phyloP scores from a whole-genome alignment of 306 rosid genomes.

The Ziziphus jujuba region DNA sequence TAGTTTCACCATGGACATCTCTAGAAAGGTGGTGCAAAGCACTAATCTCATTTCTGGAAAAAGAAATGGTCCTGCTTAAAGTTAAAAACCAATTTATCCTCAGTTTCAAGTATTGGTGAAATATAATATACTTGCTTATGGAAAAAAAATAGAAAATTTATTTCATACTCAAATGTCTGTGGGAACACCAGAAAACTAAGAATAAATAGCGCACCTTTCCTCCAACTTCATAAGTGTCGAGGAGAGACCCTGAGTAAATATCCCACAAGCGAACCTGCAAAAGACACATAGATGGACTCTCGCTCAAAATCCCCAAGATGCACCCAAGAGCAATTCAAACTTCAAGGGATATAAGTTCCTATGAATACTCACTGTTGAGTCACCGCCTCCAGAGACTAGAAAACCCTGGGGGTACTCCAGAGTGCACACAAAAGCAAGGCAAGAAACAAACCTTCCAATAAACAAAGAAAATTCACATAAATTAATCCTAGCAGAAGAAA shows the following conservation, averaged over 20 bases:
- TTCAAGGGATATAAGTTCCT: constrained; percentile 14
- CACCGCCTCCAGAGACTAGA: constrained; percentile 91
- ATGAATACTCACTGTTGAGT: constrained; percentile 69
- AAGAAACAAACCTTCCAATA: constrained; percentile 74
- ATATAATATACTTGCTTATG: not conserved
- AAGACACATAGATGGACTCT: constrained; percentile 17
- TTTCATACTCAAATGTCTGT: not conserved
- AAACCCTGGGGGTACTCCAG: constrained; percentile 56
- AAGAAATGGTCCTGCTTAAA: not conserved
- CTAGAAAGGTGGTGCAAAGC: not conserved
- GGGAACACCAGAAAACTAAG: constrained; percentile 10
- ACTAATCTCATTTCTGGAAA: not conserved
- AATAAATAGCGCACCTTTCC: constrained; percentile 50
- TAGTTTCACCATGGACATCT: no score
- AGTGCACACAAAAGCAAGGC: constrained; percentile 63
- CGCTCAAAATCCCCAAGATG: constrained; percentile 12
- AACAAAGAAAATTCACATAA: constrained; percentile 15
- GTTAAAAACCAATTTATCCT: not conserved
- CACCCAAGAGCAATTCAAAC: constrained; percentile 19
- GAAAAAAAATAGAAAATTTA: not conserved
- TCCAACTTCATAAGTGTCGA: constrained; percentile 73
- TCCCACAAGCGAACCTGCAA: constrained; percentile 88
- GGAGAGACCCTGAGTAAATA: constrained; percentile 66
- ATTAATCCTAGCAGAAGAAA: constrained; percentile 6
- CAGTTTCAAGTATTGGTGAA: constrained; percentile 9